Evolutionary conservation across 2,329 filamentous ascomycete genomes (phyloP), one percentile per base, ranked within the genome.

Genomic region (Sodiomyces alkalinus): DNA sequence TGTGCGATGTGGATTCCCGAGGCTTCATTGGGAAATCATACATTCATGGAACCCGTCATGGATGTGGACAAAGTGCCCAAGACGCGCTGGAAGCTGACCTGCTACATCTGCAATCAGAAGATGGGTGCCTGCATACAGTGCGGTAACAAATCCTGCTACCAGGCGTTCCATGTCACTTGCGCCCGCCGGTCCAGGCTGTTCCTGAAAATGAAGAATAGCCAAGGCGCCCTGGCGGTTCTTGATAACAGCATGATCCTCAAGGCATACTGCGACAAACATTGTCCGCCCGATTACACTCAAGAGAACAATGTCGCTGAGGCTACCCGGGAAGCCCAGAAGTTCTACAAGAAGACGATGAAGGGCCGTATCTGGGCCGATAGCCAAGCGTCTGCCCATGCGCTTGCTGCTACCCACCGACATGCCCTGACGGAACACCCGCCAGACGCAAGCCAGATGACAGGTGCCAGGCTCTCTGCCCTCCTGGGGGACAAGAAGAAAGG

Each of bases 111-210:
- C 56, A 79, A 85, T 39, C 90, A 98, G 54, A 80, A 77, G 43
- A 98, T 98, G 90, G 90, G 90, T 14, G 87, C 90, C 22, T 96
- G 87, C 52, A 94, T 98, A 35, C 90, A 98, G 52, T 98, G 90
- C 52, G 83, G 86, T 35, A 94, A 96, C 58, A 96, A 94, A 54
- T 82, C 79, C 36, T 98, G 90, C 52, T 98, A 92, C 47, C 78
- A 87, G 45, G 90, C 90, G 7, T 98, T 98, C 50, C 90, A 98
- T 53, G 85, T 94, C 30, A 96, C 90, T 5, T 98, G 90, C 49
- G 90, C 90, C 15, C 73, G 90, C 31, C 74, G 81, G 42, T 85
- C 86, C 26, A 76, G 77, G 37, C 64, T 98, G 1, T 96, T 82
- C 46, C 62, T 98, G 39, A 87, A 87, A 54, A 98, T 98, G 90